Percentiles rank a stretch among this genome's conserved stretches.
Conservation (phyloP, 306 rosid species). For the Geum urbanum region DNA sequence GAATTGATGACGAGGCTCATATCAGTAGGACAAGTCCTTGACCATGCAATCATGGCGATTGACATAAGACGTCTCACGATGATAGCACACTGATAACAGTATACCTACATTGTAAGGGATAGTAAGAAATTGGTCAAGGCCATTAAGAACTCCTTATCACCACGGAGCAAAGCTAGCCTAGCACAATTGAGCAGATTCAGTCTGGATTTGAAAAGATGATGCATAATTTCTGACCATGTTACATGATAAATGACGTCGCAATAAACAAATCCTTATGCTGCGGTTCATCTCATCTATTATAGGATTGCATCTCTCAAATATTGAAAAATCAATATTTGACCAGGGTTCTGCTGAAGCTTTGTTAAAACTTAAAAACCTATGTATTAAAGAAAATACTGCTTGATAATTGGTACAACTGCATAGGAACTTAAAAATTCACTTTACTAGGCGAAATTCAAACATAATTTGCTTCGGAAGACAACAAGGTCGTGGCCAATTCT, state of each 20-base stretch:
- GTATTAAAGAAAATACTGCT: too few species aligned
- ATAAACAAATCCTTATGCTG: too few species aligned
- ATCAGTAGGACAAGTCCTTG: conserved; percentile 4
- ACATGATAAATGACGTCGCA: too few species aligned
- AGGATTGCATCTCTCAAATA: too few species aligned
- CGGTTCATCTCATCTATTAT: too few species aligned
- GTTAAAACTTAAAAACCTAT: too few species aligned
- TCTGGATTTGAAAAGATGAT: too few species aligned
- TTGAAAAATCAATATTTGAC: too few species aligned
- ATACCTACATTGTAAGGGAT: neutral
- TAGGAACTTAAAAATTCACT: too few species aligned
- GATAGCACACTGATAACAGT: neutral
- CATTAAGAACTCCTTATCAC: neutral
- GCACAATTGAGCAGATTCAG: neutral
- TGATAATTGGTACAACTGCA: too few species aligned
- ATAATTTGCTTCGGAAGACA: conserved; percentile 25
- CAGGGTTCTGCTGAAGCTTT: too few species aligned
- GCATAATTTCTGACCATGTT: too few species aligned
- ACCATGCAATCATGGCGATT: neutral
- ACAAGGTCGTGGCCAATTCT: conserved; percentile 21
- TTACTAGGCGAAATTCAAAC: conserved; percentile 16
- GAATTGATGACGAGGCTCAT: neutral
- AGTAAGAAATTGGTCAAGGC: neutral
- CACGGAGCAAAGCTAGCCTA: neutral
- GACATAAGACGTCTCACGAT: conserved; percentile 1